Percentiles rank a stretch among this genome's conserved stretches.
Conservation (phyloP, 495 filamentous ascomycete species). For the Penicillium cosmopolitanum region DNA sequence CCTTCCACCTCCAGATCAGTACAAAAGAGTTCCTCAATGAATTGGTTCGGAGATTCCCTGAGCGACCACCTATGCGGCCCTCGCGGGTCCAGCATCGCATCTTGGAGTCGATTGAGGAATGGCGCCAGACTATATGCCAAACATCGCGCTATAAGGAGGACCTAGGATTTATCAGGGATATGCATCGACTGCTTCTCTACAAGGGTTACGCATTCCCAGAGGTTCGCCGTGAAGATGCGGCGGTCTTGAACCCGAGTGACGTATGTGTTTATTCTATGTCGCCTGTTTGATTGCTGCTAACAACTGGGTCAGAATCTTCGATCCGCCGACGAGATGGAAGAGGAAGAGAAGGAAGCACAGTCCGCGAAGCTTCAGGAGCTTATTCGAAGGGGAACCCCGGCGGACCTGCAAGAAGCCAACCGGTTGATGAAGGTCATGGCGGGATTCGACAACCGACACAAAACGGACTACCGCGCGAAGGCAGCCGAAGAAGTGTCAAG, state of each 20-base stretch:
- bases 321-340: conserved; percentile 98
- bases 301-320: conserved; percentile 71
- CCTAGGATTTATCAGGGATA: conserved; percentile 93
- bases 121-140: conserved; percentile 96
- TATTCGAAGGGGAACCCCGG: conserved; percentile 86
- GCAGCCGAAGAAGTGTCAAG: conserved; percentile 92
- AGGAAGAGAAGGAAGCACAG: conserved; percentile 91
- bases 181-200: conserved; percentile 93
- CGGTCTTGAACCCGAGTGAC: conserved; percentile 96
- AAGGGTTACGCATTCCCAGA: conserved; percentile 97
- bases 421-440: conserved; percentile 99
- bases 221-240: conserved; percentile 88
- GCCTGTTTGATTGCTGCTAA: conserved; percentile 27
- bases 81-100: conserved; percentile 89
- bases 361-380: conserved; percentile 97
- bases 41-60: conserved; percentile 93
- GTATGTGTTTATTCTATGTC: conserved; percentile 56
- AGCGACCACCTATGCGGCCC: conserved; percentile 84
- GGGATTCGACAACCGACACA: conserved; percentile 89
- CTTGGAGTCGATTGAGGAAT: conserved; percentile 96
- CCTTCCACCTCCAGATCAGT: conserved; percentile 97
- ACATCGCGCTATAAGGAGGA: conserved; percentile 97
- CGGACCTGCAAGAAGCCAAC: conserved; percentile 95
- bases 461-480: conserved; percentile 97
- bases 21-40: conserved; percentile 99